Evolutionary conservation across 2,329 filamentous ascomycete genomes (phyloP).

Genomic region (Coleophoma crateriformis): DNA sequence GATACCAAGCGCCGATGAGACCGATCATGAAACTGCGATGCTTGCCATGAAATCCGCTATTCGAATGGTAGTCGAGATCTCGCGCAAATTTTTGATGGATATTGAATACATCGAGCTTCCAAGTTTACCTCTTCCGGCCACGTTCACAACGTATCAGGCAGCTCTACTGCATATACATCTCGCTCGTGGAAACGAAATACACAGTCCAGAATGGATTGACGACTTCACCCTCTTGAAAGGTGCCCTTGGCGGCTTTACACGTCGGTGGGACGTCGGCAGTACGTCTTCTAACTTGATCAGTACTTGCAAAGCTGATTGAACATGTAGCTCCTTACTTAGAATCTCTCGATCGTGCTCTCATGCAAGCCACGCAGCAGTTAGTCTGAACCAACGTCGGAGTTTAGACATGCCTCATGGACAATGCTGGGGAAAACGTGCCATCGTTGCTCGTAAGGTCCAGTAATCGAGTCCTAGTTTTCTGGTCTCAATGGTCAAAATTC

Average conservation of each 20-base stretch:
- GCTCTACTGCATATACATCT: slow-evolving; percentile 15
- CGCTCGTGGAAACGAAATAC: slow-evolving; percentile 9
- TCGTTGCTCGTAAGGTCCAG: too few species aligned
- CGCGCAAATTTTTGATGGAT: slow-evolving; percentile 14
- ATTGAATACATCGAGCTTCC: slow-evolving; percentile 13
- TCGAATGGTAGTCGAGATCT: slow-evolving; percentile 15
- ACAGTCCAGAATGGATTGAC: slow-evolving; percentile 9
- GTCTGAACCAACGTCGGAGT: too few species aligned
- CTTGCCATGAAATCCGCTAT: slow-evolving; percentile 15
- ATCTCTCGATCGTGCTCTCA: neutral
- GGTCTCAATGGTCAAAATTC: too few species aligned
- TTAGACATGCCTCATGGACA: neutral
- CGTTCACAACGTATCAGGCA: slow-evolving; percentile 12
- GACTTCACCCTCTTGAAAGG: slow-evolving; percentile 13
- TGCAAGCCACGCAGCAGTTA: neutral
- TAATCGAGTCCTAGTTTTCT: too few species aligned
- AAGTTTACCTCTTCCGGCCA: slow-evolving; percentile 14
- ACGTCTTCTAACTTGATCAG: neutral
- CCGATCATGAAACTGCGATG: slow-evolving; percentile 6
- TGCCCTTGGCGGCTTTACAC: slow-evolving; percentile 11
- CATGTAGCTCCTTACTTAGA: neutral
- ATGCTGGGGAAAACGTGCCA: neutral
- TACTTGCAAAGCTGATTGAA: neutral
- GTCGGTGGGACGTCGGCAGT: slow-evolving; percentile 17
- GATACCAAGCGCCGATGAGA: neutral